Evolutionary conservation across 768 basidiomycete species (phyloP).

Genomic region (Amanita fuliginea): DNA sequence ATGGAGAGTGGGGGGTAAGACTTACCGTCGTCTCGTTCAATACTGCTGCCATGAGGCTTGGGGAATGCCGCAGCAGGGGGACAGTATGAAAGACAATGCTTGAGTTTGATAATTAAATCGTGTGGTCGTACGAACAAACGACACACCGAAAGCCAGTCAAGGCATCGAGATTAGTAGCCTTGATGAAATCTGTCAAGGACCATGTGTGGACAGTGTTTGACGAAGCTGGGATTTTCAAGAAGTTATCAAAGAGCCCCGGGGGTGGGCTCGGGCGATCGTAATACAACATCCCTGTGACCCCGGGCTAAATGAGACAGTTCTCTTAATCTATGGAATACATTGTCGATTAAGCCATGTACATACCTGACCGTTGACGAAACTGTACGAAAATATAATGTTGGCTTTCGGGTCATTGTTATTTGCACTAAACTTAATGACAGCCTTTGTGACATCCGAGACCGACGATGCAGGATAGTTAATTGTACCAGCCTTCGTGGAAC

Average conservation of each 20-base stretch:
- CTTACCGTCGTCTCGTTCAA: conserved; percentile 25
- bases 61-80: conserved; percentile 19
- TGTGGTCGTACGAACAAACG: not conserved
- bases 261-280: conserved; percentile 33
- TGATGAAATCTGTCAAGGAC: conserved; percentile 22
- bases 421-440: conserved; percentile 26
- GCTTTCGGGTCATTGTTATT: conserved; percentile 25
- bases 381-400: conserved; percentile 34
- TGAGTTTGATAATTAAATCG: not conserved
- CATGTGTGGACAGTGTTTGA: conserved; percentile 21
- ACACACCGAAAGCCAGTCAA: conserved; percentile 12
- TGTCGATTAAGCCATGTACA: not conserved
- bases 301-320: conserved; percentile 3
- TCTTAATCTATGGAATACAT: too few species aligned
- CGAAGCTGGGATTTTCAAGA: conserved; percentile 18
- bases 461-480: conserved; percentile 19
- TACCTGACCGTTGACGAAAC: conserved; percentile 25
- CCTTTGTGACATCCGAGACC: conserved; percentile 20
- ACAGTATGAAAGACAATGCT: conserved; percentile 24
- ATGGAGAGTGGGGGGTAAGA: not conserved
- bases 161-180: conserved; percentile 15
- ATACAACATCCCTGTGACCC: conserved; percentile 25
- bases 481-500: conserved; percentile 32
- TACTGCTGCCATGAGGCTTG: conserved; percentile 20
- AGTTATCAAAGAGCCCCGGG: too few species aligned